Evolutionary conservation across 805 yeast species (phyloP).

Genomic region (Saccharomyces eubayanus): DNA sequence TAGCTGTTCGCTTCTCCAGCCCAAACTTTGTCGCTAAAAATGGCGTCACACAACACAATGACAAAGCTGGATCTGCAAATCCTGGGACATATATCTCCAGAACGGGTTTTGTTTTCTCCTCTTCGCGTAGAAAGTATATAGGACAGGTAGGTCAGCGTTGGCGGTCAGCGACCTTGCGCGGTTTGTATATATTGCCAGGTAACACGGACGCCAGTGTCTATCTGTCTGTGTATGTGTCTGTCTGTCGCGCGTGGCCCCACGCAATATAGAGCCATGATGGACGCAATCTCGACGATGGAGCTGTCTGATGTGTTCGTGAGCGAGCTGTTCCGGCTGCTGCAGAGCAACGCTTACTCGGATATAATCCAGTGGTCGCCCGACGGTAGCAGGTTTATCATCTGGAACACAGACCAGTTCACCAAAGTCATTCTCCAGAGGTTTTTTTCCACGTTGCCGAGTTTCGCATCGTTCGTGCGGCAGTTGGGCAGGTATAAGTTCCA

Average conservation of each 20-base stretch:
- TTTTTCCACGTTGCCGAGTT: neutral
- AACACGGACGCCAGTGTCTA: neutral
- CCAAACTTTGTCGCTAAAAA: neutral
- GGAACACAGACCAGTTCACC: neutral
- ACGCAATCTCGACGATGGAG: neutral
- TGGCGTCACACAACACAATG: neutral
- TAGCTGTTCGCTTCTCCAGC: neutral
- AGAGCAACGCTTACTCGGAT: neutral
- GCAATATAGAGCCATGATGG: neutral
- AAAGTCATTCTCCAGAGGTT: neutral
- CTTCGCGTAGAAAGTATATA: neutral
- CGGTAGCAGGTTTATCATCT: neutral
- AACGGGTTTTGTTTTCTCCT: neutral
- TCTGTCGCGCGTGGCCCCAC: neutral
- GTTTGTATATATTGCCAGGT: neutral
- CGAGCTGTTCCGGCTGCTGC: neutral
- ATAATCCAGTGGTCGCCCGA: neutral
- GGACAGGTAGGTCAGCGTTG: neutral
- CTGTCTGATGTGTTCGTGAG: neutral
- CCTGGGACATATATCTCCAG: neutral
- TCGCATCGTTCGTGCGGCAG: neutral
- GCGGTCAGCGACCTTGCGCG: neutral
- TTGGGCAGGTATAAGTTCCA: neutral
- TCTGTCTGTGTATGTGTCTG: neutral
- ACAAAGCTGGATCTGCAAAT: neutral